Base-by-base conservation (phyloP, 2,329 filamentous ascomycete genomes). In the Pseudocercospora fijiensis region DNA sequence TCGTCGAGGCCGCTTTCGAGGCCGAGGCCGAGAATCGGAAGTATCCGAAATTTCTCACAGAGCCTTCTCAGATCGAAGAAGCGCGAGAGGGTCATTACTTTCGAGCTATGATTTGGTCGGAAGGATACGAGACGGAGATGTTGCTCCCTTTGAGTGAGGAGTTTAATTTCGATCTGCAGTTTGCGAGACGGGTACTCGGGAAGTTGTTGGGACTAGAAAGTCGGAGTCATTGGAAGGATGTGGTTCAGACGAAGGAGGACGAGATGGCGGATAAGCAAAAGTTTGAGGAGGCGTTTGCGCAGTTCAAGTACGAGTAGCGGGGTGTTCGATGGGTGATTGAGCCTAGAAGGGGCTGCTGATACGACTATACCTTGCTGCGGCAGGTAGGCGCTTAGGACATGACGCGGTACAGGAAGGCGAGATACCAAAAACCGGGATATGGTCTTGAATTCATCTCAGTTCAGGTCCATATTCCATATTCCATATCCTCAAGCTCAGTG, bases 1-100 rank as follows among this genome's bases (percentile, higher is more conserved):
- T 96, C 1, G 90, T 96, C 0, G 92, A 96, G 75, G 91, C 90
- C 0, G 94, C 89, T 0, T 97, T 99, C 79, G 88, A 89, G 59
- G 90, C 96, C 1, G 88, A 96, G 74, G 92, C 92, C 0, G 90
- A 96, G 75, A 96, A 96, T 55, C 75, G 84, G 22, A 76, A 81
- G 41, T 88, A 87, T 73, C 84, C 85, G 0, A 76, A 77, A 1
- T 86, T 88, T 69, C 77, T 78, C 60, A 72, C 69, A 33, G 57
- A 37, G 0, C 60, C 58, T n/a, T 56, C 62, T 13, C 70, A 67
- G 6, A 70, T 72, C 24, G 63, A 65, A 43, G 63, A 67, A 28
- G 69, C 67, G 2, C 69, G 72, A 49, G 68, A 71, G 18, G 73
- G 72, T 1, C 71, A 76, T 55, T 76, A 70, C 63, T 75, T 77